Evolutionary conservation across 1,284 basidiomycete genomes (phyloP).

Genomic region (Exobasidium cylindrosporum): DNA sequence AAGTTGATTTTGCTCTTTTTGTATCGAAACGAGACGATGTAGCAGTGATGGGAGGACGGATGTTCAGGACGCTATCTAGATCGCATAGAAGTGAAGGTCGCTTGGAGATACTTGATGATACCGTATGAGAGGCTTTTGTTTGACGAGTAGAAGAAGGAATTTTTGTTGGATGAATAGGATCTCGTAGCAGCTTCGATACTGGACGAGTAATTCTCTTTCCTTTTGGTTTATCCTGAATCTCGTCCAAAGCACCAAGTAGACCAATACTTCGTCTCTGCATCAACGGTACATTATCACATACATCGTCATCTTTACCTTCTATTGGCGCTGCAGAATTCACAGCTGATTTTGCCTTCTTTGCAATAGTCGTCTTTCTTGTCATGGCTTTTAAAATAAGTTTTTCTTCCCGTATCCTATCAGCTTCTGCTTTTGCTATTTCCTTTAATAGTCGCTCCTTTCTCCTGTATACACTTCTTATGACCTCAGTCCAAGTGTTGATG

Average conservation of each 20-base stretch:
- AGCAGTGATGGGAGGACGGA: not conserved
- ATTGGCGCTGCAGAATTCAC: no score
- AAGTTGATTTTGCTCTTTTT: not conserved
- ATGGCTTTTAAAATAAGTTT: not conserved
- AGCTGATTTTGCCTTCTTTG: not conserved
- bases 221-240: not conserved
- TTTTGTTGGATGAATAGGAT: not conserved
- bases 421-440: not conserved
- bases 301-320: no score
- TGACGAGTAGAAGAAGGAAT: not conserved
- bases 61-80: not conserved
- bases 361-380: not conserved
- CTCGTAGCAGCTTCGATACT: not conserved
- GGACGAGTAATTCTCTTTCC: not conserved
- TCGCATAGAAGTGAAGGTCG: not conserved
- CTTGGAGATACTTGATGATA: not conserved
- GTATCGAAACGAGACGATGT: not conserved
- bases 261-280: no score
- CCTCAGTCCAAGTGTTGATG: conserved; percentile 28
- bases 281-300: no score
- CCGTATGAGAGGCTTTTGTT: not conserved
- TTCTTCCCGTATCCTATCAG: not conserved
- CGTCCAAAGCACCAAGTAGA: not conserved
- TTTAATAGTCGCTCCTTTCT: conserved; percentile 20
- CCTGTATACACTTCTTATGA: conserved; percentile 30